Evolutionary conservation across 345 rosid species (phyloP), one percentile per base, ranked within the genome.

Genomic region (Rhodamnia rubescens): DNA sequence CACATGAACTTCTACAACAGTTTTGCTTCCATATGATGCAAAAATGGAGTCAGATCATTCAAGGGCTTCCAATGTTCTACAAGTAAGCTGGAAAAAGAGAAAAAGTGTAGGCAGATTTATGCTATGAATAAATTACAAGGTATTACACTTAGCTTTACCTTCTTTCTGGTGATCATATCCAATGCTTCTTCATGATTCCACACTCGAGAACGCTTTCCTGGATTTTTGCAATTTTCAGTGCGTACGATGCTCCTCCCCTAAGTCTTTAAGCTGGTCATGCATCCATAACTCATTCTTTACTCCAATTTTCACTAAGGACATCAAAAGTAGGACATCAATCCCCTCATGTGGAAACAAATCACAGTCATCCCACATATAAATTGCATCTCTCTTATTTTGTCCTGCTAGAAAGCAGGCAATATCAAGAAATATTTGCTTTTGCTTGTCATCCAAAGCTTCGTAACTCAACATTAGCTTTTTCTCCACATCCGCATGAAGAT

Each of bases 381-480:
- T 36, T 81, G 84, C 83, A 49, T 78, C 10, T 12, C 87, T 56
- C 22, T 10, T 5, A 47, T 12, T 47, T 74, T 50, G 32, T 74
- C 84, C 51, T 1, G 14, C 58, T 12, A 40, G n/a, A 3, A 52
- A 56, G 27, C 56, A 81, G 5, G 87, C 75, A 3, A 85, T 12
- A 32, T 85, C 78, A 27, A 80, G 83, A 55, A 80, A 85, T 22
- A 80, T 80, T 0, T 85, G n/a, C 40, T n/a, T 81, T 0, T 80
- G 0, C 24, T n/a, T 9, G 24, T 4, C 5, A 74, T 49, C 8
- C 27, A 85, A 58, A 78, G 84, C 32, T 3, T 81, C 57, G 27
- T 85, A 80, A 44, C 87, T 75, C 44, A 85, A 56, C 74, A 22
- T 80, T 42, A 85, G n/a, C n/a, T n/a, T n/a, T n/a, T n/a, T n/a